Base-by-base conservation (phyloP, 768 basidiomycete species). In the Crassisporium funariophilum region DNA sequence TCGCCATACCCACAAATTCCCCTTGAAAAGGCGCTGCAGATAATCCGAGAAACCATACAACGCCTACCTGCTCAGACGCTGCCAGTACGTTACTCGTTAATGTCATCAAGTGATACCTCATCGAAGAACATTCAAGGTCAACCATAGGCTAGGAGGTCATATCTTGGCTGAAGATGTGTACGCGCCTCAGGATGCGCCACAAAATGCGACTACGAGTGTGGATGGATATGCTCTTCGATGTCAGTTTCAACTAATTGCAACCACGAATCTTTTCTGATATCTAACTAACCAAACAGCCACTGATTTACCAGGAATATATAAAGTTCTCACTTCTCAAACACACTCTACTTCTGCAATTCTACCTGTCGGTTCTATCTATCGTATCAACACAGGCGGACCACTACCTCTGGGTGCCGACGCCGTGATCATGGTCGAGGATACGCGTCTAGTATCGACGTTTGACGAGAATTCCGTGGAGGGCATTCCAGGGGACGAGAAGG, bases 371-470 rank as follows among this genome's bases (percentile, higher is more conserved):
- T 64, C 66, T 13, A 74, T 90, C 27, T 88, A 82, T 62, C 84
- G 92, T 35, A 79, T 95, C 63, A 94, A 93, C 66, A 95, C 92
- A 0, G 92, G 92, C 5, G 86, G 80, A 0, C 88, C 90, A 0
- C 69, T 95, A 2, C 92, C 92, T 2, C 62, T 67, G 0, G 91
- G 88, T 4, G 65, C 85, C 5, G 85, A 94, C 59, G 71, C 89
- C 0, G 84, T 93, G 2, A 84, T 95, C 64, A 95, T 94, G 91
- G 92, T 95, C 15, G 92, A 95, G 67, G 92, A 95, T 61, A 95
- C 92, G 0, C 78, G 80, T 46, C 74, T 95, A 5, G 72, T 82
- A n/a, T 80, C 81, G 2, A 77, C 79, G 1, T 50, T 66, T 43
- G 63, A 68, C 38, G 71, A 72, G 22, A 56, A 58, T 3, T 33